Percentiles rank a stretch among this genome's conserved stretches.
These are phyloP conservation scores for Daldinia childiae DNA, from an alignment of 495 filamentous ascomycete genomes.

Conservation along the genomic window DNA sequence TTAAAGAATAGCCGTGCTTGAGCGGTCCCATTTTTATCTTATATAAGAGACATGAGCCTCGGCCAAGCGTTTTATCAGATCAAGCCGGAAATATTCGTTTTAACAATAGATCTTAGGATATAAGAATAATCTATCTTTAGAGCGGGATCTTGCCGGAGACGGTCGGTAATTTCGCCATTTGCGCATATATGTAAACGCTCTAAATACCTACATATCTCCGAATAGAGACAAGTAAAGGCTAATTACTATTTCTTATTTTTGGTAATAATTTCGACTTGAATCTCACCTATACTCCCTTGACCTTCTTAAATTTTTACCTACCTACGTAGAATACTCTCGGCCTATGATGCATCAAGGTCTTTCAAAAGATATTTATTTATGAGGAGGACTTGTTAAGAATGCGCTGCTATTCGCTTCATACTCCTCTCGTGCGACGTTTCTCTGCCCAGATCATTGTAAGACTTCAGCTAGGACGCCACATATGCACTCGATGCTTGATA, in stretches of 20 bases:
- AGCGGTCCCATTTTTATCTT: neutral
- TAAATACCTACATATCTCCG: conserved; percentile 1
- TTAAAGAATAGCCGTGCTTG: conserved; percentile 28
- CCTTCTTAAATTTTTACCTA: conserved; percentile 4
- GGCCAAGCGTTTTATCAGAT: conserved; percentile 3
- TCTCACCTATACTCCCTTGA: neutral
- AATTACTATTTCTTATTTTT: neutral
- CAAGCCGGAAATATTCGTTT: neutral
- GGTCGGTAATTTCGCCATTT: conserved; percentile 29
- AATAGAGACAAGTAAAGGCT: neutral
- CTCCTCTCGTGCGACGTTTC: conserved; percentile 32
- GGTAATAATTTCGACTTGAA: neutral
- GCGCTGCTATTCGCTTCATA: conserved; percentile 28
- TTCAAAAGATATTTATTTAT: conserved; percentile 10
- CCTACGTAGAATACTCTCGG: conserved; percentile 1
- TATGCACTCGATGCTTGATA: conserved; percentile 35
- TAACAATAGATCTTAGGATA: conserved; percentile 16
- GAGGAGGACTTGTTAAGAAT: conserved; percentile 22
- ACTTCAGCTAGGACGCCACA: conserved; percentile 28
- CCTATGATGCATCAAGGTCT: conserved; percentile 29
- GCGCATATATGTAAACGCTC: conserved; percentile 7
- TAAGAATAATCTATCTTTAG: conserved; percentile 19
- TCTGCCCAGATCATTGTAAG: conserved; percentile 26
- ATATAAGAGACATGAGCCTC: conserved; percentile 14
- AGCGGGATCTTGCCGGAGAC: conserved; percentile 16